A percentile compares a stretch with the other conserved stretches of the same genome.
Conservation (phyloP, 495 filamentous ascomycete species). For the Daldinia grandis region DNA sequence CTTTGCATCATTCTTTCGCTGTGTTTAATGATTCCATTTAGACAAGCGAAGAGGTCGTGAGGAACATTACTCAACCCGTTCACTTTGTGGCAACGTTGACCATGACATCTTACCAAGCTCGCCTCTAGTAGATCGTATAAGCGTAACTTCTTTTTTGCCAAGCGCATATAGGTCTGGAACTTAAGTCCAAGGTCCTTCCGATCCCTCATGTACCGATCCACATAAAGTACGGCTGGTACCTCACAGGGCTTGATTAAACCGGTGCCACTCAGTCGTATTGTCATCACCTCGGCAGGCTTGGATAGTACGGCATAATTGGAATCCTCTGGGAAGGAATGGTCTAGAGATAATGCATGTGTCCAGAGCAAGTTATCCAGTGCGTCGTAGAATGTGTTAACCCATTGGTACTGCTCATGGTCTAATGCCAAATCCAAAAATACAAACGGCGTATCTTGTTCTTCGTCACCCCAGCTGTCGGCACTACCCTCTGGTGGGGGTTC, state of each 20-base stretch:
- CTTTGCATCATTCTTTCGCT: slow-evolving; percentile 34
- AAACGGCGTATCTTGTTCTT: slow-evolving; percentile 54
- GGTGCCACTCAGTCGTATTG: slow-evolving; percentile 63
- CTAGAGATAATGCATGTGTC: slow-evolving; percentile 48
- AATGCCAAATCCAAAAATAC: slow-evolving; percentile 50
- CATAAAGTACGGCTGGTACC: slow-evolving; percentile 76
- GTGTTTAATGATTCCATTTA: slow-evolving; percentile 31
- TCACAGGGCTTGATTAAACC: slow-evolving; percentile 62
- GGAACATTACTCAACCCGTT: slow-evolving; percentile 26
- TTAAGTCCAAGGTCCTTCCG: slow-evolving; percentile 60
- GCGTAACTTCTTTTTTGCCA: slow-evolving; percentile 37
- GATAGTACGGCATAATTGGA: slow-evolving; percentile 59
- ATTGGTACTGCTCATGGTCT: slow-evolving; percentile 36
- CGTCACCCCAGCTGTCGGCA: slow-evolving; percentile 39
- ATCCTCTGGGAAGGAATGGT: slow-evolving; percentile 49
- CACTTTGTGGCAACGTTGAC: slow-evolving; percentile 33
- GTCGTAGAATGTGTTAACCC: slow-evolving; percentile 70
- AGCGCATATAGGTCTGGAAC: slow-evolving; percentile 51
- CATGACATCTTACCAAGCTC: slow-evolving; percentile 23
- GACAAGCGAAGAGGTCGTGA: slow-evolving; percentile 38
- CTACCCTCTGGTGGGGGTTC: slow-evolving; percentile 19
- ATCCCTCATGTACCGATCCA: slow-evolving; percentile 76
- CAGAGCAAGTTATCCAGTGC: slow-evolving; percentile 75
- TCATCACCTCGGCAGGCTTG: slow-evolving; percentile 73
- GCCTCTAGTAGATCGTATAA: slow-evolving; percentile 12